phyloP scores from a whole-genome alignment of 176 grass and related monocot genomes.

The Aegilops umbellulata region DNA sequence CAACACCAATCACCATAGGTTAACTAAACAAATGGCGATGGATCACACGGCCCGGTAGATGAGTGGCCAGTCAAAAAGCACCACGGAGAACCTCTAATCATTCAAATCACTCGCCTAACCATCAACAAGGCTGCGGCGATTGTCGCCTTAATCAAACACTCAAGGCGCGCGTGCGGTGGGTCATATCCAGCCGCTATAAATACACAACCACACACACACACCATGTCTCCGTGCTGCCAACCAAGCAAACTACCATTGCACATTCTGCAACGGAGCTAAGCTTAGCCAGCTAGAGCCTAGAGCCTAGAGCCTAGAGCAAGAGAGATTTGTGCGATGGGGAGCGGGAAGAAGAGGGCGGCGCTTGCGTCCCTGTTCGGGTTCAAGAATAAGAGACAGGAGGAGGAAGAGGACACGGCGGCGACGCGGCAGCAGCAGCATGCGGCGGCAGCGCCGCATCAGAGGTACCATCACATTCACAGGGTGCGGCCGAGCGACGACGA shows the following conservation, averaged over 20 bases:
- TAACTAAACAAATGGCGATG: slow-evolving; percentile 17
- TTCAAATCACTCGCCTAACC: slow-evolving; percentile 42
- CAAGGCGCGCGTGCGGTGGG: too few species aligned
- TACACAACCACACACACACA: not conserved
- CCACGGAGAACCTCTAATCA: slow-evolving; percentile 12
- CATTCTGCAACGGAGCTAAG: not conserved
- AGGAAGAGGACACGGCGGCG: not conserved
- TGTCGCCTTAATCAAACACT: not conserved
- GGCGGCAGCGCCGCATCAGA: not conserved
- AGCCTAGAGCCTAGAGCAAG: not conserved
- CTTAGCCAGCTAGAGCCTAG: too few species aligned
- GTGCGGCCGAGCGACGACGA: slow-evolving; percentile 48
- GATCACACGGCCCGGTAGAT: slow-evolving; percentile 13
- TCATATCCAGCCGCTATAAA: slow-evolving; percentile 13
- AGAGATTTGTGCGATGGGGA: not conserved
- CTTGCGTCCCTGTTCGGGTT: slow-evolving; percentile 35
- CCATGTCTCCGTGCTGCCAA: slow-evolving; percentile 19
- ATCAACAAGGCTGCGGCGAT: not conserved
- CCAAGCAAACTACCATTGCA: not conserved
- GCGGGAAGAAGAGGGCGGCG: slow-evolving; percentile 18
- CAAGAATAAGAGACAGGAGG: not conserved
- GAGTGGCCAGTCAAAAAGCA: slow-evolving; percentile 44
- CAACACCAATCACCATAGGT: not conserved
- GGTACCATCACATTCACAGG: slow-evolving; percentile 14
- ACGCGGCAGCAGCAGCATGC: not conserved